Base-by-base conservation (phyloP, 352 stramenopile species). In the Phytophthora tubulina region DNA sequence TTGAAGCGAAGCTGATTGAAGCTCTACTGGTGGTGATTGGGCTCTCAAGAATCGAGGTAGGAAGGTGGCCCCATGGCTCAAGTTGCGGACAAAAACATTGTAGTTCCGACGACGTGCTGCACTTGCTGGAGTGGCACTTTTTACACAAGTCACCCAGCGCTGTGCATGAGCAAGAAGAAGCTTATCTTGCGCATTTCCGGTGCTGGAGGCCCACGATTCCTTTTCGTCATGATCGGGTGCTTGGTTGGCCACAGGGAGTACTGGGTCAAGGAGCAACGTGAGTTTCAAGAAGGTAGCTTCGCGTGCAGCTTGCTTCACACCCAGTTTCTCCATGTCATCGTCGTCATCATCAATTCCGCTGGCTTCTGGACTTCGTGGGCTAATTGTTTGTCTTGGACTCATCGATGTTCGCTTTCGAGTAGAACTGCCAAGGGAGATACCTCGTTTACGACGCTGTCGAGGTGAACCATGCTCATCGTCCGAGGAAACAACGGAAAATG, bases 211-310 rank as follows among this genome's bases (percentile, higher is more conserved):
- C 33, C 32, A 49, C 52, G 62, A 33, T 57, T 70, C n/a, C 7
- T 82, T 86, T 51, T 82, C 51, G 38, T 68, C 35, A 11, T 57
- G 27, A 58, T 61, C 51, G 9, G 17, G 6, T n/a, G 50, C 3
- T n/a, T 30, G 30, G 9, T 44, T 66, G 6, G 48, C 21, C 17
- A 72, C 66, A 9, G 86, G 80, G 49, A 98, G 80, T 33, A 94
- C 63, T 9, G 93, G 92, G 52, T 98, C 90, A 17, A 98, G 72
- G n/a, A 90, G 96, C 57, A 96, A 74, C 77, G 94, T 94, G 15
- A 98, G 62, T 56, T 90, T 89, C 9, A 98, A 67, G 62, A 90
- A 97, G 9, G 92, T 97, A 36, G 85, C 81, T 55, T 89, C 78
- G 2, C 88, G 84, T 48, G 84, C 84, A 63, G 72, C 61, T 51